Conservation (phyloP, 768 basidiomycete genomes). For the Tylopilus cervinicoccineus region DNA sequence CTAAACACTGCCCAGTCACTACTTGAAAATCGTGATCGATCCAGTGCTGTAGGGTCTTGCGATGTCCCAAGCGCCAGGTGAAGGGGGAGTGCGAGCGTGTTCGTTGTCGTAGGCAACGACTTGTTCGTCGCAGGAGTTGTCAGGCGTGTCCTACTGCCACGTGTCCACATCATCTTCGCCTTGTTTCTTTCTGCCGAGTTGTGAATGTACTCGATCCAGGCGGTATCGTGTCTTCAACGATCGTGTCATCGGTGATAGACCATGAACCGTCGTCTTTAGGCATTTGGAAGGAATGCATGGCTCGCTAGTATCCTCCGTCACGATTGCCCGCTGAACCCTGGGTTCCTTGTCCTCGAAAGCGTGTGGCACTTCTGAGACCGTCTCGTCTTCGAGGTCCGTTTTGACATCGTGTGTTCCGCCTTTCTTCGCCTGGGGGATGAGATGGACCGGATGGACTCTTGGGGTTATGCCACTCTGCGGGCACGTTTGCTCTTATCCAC, state of each 20-base stretch:
- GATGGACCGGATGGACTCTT: background rate
- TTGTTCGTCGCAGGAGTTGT: background rate
- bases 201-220: conserved; percentile 1
- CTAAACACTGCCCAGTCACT: background rate
- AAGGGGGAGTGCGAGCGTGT: background rate
- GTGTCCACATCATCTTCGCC: background rate
- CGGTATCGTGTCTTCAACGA: background rate
- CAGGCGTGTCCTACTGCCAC: too few species aligned
- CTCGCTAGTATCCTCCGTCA: background rate
- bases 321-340: background rate
- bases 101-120: background rate
- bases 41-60: background rate
- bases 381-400: background rate
- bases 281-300: background rate
- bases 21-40: background rate
- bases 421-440: background rate
- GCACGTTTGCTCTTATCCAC: background rate
- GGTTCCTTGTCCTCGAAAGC: background rate
- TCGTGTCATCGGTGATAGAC: background rate
- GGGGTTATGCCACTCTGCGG: background rate
- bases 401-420: background rate
- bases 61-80: background rate
- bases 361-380: background rate
- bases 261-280: background rate
- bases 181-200: background rate